Conservation (phyloP, 2,329 filamentous ascomycete species). For the Passalora sequoiae region DNA sequence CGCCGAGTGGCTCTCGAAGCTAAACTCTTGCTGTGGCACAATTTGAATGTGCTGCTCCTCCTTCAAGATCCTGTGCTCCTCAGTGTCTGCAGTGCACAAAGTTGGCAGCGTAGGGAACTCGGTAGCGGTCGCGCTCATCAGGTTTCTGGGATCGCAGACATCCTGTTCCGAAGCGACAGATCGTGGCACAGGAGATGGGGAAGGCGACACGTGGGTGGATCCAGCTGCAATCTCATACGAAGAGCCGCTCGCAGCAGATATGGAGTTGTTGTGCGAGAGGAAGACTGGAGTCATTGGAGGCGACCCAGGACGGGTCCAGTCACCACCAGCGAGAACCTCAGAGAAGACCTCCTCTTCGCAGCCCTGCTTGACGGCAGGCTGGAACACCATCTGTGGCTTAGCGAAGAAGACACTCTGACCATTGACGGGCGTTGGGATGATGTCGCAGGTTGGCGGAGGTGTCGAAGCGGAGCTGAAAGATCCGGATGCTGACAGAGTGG, state of each 20-base stretch:
- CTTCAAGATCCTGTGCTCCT: constrained; percentile 42
- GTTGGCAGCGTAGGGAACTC: constrained; percentile 58
- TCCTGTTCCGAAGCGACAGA: constrained; percentile 63
- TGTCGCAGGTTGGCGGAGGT: constrained; percentile 68
- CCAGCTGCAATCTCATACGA: constrained; percentile 64
- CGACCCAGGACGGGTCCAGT: constrained; percentile 72
- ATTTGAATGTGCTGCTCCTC: constrained; percentile 35
- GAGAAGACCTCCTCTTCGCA: constrained; percentile 65
- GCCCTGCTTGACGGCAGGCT: constrained; percentile 63
- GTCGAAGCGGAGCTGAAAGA: constrained; percentile 84
- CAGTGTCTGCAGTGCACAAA: constrained; percentile 57
- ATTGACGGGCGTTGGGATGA: constrained; percentile 77
- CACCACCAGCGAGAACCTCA: constrained; percentile 66
- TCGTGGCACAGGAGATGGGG: constrained; percentile 71
- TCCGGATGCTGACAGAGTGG: constrained; percentile 76
- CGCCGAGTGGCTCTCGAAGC: constrained; percentile 58
- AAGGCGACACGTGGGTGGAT: constrained; percentile 65
- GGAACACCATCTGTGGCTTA: constrained; percentile 37
- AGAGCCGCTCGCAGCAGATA: constrained; percentile 46
- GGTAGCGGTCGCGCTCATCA: constrained; percentile 65
- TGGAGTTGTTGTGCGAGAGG: constrained; percentile 58
- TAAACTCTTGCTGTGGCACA: constrained; percentile 41
- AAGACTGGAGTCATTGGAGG: constrained; percentile 83
- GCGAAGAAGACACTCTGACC: constrained; percentile 47
- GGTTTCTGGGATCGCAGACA: constrained; percentile 81